Evolutionary conservation across 129 eudicot species (phyloP).

Genomic region (Oenanthe sinensis): DNA sequence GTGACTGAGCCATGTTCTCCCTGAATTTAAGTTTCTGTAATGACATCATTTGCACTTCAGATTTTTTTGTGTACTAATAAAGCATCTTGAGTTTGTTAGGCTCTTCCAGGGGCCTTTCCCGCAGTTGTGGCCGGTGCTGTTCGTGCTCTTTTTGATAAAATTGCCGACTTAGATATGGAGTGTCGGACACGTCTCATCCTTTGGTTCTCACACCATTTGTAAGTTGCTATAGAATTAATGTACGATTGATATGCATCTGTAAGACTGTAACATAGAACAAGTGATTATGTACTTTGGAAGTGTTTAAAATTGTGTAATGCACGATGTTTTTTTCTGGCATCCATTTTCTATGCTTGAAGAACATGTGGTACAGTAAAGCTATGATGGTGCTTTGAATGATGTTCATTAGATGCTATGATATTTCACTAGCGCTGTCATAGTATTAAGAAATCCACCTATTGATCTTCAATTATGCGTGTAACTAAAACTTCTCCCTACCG

Average conservation of each 20-base stretch:
- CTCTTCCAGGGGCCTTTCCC: conserved; percentile 99
- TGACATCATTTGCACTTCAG: not conserved
- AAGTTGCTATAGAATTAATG: conserved; percentile 25
- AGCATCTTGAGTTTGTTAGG: conserved; percentile 30
- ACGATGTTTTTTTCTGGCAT: not conserved
- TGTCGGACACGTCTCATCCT: conserved; percentile 90
- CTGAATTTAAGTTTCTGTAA: not conserved
- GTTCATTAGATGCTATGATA: not conserved
- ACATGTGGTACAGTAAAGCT: not conserved
- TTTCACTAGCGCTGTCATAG: not conserved
- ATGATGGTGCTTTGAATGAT: not conserved
- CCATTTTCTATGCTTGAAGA: not conserved
- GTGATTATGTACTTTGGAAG: conserved; percentile 4
- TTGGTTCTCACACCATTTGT: conserved; percentile 99
- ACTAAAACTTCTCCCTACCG: not conserved
- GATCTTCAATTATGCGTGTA: not conserved
- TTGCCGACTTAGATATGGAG: conserved; percentile 91
- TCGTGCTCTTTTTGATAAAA: conserved; percentile 92
- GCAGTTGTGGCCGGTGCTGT: conserved; percentile 99
- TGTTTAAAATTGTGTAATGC: not conserved
- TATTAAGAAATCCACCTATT: not conserved
- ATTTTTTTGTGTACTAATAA: not conserved
- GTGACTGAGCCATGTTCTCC: not conserved
- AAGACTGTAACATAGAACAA: not conserved
- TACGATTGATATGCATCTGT: not conserved